Percentiles rank a stretch among this genome's conserved stretches.
These are phyloP conservation scores for Nicotiana paniculata DNA, from an alignment of 257 asterid genomes.

Conservation along the genomic window DNA sequence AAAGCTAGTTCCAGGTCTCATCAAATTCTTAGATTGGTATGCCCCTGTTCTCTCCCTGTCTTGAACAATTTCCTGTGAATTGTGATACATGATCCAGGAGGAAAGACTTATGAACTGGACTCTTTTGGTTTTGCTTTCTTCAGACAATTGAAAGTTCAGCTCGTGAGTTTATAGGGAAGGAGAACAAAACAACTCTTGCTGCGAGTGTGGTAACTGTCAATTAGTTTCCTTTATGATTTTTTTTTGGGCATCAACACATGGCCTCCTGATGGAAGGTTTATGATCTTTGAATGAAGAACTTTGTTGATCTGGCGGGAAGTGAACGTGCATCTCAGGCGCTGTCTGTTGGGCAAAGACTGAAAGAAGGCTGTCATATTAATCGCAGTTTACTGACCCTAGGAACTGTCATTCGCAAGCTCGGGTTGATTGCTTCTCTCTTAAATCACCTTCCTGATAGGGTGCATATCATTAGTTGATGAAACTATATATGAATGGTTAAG, in stretches of 20 bases:
- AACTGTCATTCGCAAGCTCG: slow-evolving; percentile 92
- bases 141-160: slow-evolving; percentile 99
- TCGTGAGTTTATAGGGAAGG: slow-evolving; percentile 90
- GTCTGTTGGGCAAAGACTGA: slow-evolving; percentile 93
- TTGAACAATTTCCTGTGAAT: background rate
- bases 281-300: slow-evolving; percentile 57
- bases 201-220: slow-evolving; percentile 83
- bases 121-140: slow-evolving; percentile 8
- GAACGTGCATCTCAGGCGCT: slow-evolving; percentile 97
- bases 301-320: slow-evolving; percentile 98
- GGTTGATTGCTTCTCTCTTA: slow-evolving; percentile 31
- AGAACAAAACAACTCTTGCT: slow-evolving; percentile 91
- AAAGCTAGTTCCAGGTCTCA: slow-evolving; percentile 97
- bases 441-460: background rate
- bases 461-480: background rate
- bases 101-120: background rate
- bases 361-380: slow-evolving; percentile 98
- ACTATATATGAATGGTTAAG: background rate
- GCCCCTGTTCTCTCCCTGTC: slow-evolving; percentile 7
- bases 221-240: slow-evolving; percentile 16
- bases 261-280: slow-evolving; percentile 7
- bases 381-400: slow-evolving; percentile 93
- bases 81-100: background rate
- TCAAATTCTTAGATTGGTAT: slow-evolving; percentile 96
- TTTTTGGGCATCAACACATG: slow-evolving; percentile 9